A percentile compares a stretch with the other conserved stretches of the same genome.
phyloP scores from a whole-genome alignment of 2,329 filamentous ascomycete species.

The Sporothrix curviconia region DNA sequence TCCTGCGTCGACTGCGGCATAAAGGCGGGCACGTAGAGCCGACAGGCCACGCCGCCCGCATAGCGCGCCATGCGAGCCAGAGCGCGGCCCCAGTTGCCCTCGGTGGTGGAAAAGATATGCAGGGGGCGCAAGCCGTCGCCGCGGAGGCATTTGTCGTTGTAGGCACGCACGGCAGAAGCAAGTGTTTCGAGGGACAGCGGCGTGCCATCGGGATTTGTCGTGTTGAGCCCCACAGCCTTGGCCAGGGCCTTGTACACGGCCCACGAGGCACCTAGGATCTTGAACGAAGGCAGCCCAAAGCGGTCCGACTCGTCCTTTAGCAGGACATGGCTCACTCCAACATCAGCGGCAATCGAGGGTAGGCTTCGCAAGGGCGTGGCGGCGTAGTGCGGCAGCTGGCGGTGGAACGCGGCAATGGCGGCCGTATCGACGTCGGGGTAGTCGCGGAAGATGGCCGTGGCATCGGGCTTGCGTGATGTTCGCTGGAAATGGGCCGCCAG shows the following conservation, averaged over 20 bases:
- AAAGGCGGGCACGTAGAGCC: constrained; percentile 54
- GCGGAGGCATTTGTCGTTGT: constrained; percentile 6
- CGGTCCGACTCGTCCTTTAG: constrained; percentile 66
- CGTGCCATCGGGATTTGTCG: constrained; percentile 24
- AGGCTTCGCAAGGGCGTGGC: constrained; percentile 49
- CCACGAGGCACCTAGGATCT: constrained; percentile 75
- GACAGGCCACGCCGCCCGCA: constrained; percentile 25
- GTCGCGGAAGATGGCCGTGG: no score
- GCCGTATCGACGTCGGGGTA: not conserved
- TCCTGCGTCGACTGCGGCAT: constrained; percentile 49
- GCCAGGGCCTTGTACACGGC: constrained; percentile 54
- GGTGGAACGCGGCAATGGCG: constrained; percentile 43
- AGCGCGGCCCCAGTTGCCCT: constrained; percentile 72
- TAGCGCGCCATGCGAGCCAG: constrained; percentile 58
- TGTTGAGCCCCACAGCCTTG: constrained; percentile 35
- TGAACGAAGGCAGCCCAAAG: constrained; percentile 67
- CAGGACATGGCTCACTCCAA: constrained; percentile 52
- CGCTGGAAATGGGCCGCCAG: no score
- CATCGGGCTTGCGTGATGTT: no score
- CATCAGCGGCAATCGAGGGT: constrained; percentile 45
- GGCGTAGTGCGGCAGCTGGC: constrained; percentile 48
- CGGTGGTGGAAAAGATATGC: constrained; percentile 58
- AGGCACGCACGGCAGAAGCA: constrained; percentile 20
- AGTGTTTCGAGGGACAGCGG: constrained; percentile 41
- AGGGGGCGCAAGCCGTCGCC: constrained; percentile 18